Base-by-base conservation (phyloP, 164 flowering plant species). In the Berberis thunbergii region DNA sequence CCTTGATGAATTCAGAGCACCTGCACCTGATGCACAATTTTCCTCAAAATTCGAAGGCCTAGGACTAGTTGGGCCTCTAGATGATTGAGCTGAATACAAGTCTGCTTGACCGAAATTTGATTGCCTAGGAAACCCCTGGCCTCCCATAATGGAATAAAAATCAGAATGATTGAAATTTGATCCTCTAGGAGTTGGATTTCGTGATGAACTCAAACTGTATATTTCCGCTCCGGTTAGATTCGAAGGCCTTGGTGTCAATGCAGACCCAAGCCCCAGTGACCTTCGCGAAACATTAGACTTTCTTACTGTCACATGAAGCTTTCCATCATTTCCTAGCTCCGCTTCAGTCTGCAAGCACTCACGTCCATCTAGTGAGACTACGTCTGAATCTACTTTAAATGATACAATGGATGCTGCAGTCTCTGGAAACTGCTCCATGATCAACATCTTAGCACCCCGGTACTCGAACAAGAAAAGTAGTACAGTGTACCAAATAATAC, bases 1-100 rank as follows among this genome's bases (percentile, higher is more conserved):
- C 45, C 84, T 72, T 2, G 96, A 88, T 2, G 97, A 91, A 26
- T 42, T 64, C 42, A 61, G 74, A 0, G 72, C 67, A 38, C 54
- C 66, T 0, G 72, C 62, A 38, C 50, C 66, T 2, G 81, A 72
- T 0, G 79, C 77, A 49, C 64, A 71, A 49, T 76, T 76, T 71
- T 93, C 96, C 45, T 94, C 98, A 58, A 91, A 91, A 72, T 86
- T 90, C 1, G 97, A 91, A 4, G 87, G 89, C 62, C 98, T 66
- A 1, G 97, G 96, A 0, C 26, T 26, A 26, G 97, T 88, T 1
- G 91, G 95, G 0, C 91, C 95, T 10, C 91, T 61, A 0, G 97
- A 93, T 0, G 92, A 86, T 54, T 91, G 97, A 0, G 86, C 88
- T 1, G 98, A 88, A 67, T 82, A 86, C 74, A 87, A 41, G 45